Evolutionary conservation across 2,329 filamentous ascomycete species (phyloP).

Genomic region (Fonsecaea pugnacius): DNA sequence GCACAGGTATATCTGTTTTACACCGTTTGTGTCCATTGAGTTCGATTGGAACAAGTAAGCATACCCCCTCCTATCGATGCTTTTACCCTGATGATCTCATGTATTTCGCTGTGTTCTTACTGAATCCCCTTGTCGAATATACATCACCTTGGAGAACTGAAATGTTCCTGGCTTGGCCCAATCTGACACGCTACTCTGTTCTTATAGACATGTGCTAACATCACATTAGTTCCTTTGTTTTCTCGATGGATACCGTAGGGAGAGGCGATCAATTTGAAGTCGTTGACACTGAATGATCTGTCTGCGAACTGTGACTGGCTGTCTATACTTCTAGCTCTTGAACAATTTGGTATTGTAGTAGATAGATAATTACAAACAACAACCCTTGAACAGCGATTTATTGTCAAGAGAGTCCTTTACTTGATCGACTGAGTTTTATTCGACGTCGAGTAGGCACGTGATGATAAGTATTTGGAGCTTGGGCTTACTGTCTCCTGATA

Average conservation of each 20-base stretch:
- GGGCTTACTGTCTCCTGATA: background rate
- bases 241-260: background rate
- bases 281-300: background rate
- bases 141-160: slow-evolving; percentile 72
- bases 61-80: background rate
- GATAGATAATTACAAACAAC: background rate
- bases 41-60: slow-evolving; percentile 15
- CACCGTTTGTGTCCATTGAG: too few species aligned
- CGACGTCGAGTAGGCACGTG: background rate
- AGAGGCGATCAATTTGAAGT: background rate
- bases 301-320: background rate
- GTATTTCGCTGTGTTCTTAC: slow-evolving; percentile 69
- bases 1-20: background rate
- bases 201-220: slow-evolving; percentile 2
- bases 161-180: background rate
- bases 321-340: background rate
- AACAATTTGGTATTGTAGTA: background rate
- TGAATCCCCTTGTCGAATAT: slow-evolving; percentile 64
- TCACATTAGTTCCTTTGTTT: background rate
- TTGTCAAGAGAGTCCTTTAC: background rate
- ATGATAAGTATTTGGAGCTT: background rate
- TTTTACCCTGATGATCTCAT: slow-evolving; percentile 61
- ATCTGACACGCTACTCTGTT: background rate
- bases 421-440: background rate
- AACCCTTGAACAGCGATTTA: background rate